phyloP scores from a whole-genome alignment of 2,329 filamentous ascomycete species.

The Lizonia empirigonia region DNA sequence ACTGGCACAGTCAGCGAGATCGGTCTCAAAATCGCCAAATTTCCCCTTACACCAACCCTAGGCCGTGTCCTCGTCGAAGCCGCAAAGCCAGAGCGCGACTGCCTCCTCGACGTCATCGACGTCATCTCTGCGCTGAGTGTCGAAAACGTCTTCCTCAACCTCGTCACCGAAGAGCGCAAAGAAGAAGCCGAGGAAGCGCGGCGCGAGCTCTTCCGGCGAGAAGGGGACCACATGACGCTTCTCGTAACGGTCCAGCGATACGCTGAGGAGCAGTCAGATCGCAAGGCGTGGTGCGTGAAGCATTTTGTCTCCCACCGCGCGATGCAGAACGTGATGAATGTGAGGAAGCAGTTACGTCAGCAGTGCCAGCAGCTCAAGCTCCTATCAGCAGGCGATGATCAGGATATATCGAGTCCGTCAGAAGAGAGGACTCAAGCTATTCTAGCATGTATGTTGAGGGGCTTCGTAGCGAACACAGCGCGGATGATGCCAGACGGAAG shows the following conservation, averaged over 20 bases:
- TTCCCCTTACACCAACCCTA: conserved; percentile 81
- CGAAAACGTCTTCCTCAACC: conserved; percentile 67
- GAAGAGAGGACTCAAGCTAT: conserved; percentile 58
- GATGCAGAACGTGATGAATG: conserved; percentile 70
- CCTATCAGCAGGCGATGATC: conserved; percentile 27
- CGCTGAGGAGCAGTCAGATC: conserved; percentile 61
- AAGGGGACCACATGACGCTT: conserved; percentile 69
- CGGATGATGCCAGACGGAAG: conserved; percentile 64
- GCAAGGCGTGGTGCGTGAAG: conserved; percentile 64
- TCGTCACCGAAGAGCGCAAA: conserved; percentile 64
- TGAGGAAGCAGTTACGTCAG: conserved; percentile 65
- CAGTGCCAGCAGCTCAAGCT: conserved; percentile 60
- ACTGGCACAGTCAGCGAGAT: conserved; percentile 73
- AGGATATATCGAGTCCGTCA: conserved; percentile 28
- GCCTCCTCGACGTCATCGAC: conserved; percentile 82
- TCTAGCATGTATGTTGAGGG: conserved; percentile 62
- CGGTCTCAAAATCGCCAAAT: conserved; percentile 77
- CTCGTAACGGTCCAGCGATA: conserved; percentile 66
- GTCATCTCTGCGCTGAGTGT: conserved; percentile 72
- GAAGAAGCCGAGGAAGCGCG: conserved; percentile 63
- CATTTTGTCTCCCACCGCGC: conserved; percentile 67
- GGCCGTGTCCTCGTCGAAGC: conserved; percentile 84
- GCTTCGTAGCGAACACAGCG: conserved; percentile 66
- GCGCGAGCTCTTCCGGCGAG: conserved; percentile 61
- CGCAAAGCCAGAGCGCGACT: conserved; percentile 70